These are phyloP conservation scores for Fusarium camptoceras DNA, from an alignment of 2,329 filamentous ascomycete species.

Conservation along the genomic window DNA sequence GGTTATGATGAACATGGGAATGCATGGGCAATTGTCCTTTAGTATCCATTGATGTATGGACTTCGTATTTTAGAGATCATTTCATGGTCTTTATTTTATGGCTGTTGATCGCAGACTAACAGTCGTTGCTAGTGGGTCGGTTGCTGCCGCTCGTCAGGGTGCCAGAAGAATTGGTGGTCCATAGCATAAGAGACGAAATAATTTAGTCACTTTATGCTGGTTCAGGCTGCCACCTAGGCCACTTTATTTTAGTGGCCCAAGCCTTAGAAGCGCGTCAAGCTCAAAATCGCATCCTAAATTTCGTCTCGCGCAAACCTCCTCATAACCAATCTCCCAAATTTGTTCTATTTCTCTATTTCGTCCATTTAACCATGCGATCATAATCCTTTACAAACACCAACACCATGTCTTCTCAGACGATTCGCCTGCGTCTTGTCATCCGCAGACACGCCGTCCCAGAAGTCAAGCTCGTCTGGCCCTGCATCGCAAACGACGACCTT, in stretches of 20 bases:
- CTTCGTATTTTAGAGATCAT: not conserved
- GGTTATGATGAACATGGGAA: not conserved
- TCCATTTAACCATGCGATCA: slow-evolving; percentile 31
- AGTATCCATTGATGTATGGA: not conserved
- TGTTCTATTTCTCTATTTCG: not conserved
- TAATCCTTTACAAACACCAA: slow-evolving; percentile 1
- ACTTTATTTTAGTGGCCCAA: not conserved
- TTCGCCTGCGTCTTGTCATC: slow-evolving; percentile 81
- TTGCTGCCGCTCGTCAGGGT: not conserved
- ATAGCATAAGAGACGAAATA: not conserved
- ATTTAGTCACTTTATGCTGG: not conserved
- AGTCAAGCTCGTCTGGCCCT: slow-evolving; percentile 77
- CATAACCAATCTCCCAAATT: not conserved
- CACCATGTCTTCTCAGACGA: slow-evolving; percentile 49
- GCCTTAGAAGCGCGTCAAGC: slow-evolving; percentile 25
- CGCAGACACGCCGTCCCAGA: slow-evolving; percentile 80
- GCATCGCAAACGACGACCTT: slow-evolving; percentile 66
- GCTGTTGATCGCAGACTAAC: not conserved
- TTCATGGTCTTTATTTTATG: not conserved
- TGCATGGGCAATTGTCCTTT: not conserved
- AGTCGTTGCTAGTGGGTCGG: slow-evolving; percentile 13
- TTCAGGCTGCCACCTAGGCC: too few relatives aligned
- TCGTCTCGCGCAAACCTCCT: slow-evolving; percentile 16
- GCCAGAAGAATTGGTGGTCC: not conserved
- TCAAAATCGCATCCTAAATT: slow-evolving; percentile 27